These are phyloP conservation scores for Iris pallida DNA, from an alignment of 116 monocot genomes.

Conservation along the genomic window DNA sequence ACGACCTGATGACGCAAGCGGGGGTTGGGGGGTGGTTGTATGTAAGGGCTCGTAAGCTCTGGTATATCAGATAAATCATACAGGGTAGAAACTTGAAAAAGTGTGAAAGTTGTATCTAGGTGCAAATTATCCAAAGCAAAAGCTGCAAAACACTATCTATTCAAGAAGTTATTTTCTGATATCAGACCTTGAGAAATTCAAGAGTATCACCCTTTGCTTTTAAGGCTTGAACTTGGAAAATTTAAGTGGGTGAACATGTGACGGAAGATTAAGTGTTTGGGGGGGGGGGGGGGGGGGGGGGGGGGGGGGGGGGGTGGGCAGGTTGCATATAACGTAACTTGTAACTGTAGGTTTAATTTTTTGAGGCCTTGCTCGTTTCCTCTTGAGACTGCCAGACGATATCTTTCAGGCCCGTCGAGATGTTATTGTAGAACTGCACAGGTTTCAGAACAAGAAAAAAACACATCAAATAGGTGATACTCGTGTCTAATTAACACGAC, in stretches of 20 bases:
- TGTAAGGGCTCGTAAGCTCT: too few relatives aligned
- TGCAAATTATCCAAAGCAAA: too few relatives aligned
- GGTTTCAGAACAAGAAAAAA: neutral
- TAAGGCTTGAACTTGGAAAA: too few relatives aligned
- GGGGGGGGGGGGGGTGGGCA: too few relatives aligned
- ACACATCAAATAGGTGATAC: neutral
- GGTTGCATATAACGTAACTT: neutral
- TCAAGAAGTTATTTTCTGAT: too few relatives aligned
- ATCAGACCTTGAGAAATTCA: slow-evolving; percentile 71
- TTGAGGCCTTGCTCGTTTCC: neutral
- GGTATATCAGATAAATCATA: too few relatives aligned
- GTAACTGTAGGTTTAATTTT: neutral
- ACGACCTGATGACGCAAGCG: neutral
- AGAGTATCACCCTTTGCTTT: slow-evolving; percentile 86
- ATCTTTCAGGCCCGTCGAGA: slow-evolving; percentile 62
- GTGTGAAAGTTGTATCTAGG: too few relatives aligned
- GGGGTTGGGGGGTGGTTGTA: too few relatives aligned
- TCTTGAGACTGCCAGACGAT: slow-evolving; percentile 26
- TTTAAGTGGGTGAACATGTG: neutral
- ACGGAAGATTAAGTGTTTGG: neutral
- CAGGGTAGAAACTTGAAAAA: too few relatives aligned
- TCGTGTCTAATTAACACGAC: neutral
- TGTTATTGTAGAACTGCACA: slow-evolving; percentile 58
- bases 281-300: too few relatives aligned
- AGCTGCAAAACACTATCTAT: too few relatives aligned